These are phyloP conservation scores for Quercus phellos DNA, from an alignment of 331 rosid genomes.

Conservation along the genomic window DNA sequence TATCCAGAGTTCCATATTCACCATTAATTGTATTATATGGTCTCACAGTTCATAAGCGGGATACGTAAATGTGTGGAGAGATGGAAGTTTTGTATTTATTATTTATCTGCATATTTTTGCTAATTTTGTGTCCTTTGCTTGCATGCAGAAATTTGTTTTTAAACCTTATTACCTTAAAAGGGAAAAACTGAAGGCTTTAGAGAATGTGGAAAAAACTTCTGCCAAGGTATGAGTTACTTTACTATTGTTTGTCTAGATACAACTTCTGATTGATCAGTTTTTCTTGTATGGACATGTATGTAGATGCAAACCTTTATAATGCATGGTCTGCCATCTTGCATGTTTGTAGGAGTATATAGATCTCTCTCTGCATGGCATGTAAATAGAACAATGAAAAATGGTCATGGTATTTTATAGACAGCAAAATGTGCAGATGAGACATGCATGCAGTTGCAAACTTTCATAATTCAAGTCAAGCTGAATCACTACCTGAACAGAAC, in stretches of 20 bases:
- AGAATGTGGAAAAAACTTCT: slow-evolving; percentile 64
- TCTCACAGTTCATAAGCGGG: not conserved
- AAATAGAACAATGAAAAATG: not conserved
- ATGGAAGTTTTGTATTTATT: not conserved
- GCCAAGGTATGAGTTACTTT: slow-evolving; percentile 49
- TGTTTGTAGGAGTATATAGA: not conserved
- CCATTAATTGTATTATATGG: not conserved
- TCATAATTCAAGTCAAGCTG: not conserved
- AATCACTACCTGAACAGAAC: not conserved
- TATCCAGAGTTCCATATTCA: not conserved
- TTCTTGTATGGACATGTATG: not conserved
- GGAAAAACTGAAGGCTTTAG: slow-evolving; percentile 72
- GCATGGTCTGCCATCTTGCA: not conserved
- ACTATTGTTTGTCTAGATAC: not conserved
- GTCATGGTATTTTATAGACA: not conserved
- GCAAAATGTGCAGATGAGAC: not conserved
- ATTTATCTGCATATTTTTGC: not conserved
- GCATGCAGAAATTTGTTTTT: slow-evolving; percentile 62
- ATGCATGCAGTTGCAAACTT: too few relatives aligned
- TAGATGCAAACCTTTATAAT: not conserved
- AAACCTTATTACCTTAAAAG: slow-evolving; percentile 78
- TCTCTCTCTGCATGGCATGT: not conserved
- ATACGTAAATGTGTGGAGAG: not conserved
- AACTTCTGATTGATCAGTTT: not conserved
- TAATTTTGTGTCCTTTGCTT: slow-evolving; percentile 8